phyloP scores from a whole-genome alignment of 2,329 filamentous ascomycete species.

The Cadophora luteo-olivacea region DNA sequence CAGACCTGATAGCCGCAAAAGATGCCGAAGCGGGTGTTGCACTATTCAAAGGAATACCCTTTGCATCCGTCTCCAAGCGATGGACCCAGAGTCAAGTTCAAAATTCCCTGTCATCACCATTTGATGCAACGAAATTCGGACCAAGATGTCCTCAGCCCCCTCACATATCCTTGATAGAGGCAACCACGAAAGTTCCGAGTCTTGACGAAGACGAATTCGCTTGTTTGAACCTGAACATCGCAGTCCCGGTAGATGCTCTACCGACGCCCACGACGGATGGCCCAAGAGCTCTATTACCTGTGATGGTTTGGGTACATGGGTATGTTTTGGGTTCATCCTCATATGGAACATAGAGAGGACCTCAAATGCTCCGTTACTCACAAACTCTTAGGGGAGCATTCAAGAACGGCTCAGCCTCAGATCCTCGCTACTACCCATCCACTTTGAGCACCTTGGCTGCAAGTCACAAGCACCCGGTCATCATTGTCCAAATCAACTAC shows the following conservation, averaged over 20 bases:
- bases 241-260: conserved; percentile 38
- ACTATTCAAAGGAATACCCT: conserved; percentile 26
- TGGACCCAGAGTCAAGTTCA: conserved; percentile 23
- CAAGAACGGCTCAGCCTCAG: conserved; percentile 27
- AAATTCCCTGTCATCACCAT: conserved; percentile 22
- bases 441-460: conserved; percentile 17
- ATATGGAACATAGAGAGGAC: no score
- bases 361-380: neutral
- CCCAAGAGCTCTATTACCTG: conserved; percentile 16
- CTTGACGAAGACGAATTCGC: conserved; percentile 41
- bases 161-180: neutral
- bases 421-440: conserved; percentile 20
- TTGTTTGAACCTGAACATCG: conserved; percentile 45
- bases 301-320: conserved; percentile 29
- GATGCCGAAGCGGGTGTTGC: conserved; percentile 20
- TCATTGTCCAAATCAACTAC: conserved; percentile 27
- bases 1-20: conserved; percentile 8
- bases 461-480: conserved; percentile 13
- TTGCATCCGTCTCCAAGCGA: conserved; percentile 21
- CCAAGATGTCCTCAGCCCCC: conserved; percentile 23
- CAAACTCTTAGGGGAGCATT: conserved; percentile 24
- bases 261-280: neutral
- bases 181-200: neutral
- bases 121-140: conserved; percentile 26
- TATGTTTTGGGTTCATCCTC: neutral